Conservation (phyloP, 495 filamentous ascomycete species). For the Filosporella fistucella region DNA sequence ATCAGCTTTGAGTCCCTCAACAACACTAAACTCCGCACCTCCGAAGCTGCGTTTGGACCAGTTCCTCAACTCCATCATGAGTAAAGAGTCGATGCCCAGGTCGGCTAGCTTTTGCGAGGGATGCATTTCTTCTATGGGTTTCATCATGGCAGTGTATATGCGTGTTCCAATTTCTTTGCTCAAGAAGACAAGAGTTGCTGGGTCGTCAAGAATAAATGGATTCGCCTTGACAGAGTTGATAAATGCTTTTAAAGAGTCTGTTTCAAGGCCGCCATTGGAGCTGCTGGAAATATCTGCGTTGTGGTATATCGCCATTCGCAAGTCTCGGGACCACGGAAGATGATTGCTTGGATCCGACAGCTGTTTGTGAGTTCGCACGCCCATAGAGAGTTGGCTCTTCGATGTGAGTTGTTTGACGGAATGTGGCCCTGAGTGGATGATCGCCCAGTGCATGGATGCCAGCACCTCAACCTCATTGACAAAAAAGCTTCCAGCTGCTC, state of each 20-base stretch:
- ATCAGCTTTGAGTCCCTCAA: constrained; percentile 23
- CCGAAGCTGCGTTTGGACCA: constrained; percentile 42
- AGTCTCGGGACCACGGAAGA: constrained; percentile 22
- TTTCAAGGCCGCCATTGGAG: background rate
- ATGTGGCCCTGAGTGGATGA: too few species aligned
- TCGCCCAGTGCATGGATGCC: too few species aligned
- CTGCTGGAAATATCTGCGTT: constrained; percentile 8
- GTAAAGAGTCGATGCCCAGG: constrained; percentile 50
- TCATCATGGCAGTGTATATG: constrained; percentile 33
- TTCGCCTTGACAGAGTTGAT: constrained; percentile 10
- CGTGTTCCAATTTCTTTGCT: constrained; percentile 28
- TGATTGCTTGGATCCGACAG: constrained; percentile 17
- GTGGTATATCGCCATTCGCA: constrained; percentile 26
- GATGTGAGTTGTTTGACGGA: too few species aligned
- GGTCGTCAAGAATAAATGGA: constrained; percentile 13
- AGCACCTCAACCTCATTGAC: too few species aligned
- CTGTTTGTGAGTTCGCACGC: constrained; percentile 14
- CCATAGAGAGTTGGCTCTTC: constrained; percentile 7
- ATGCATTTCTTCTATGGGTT: constrained; percentile 37
- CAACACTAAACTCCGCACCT: constrained; percentile 38
- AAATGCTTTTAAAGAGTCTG: constrained; percentile 22
- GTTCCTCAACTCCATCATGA: constrained; percentile 52
- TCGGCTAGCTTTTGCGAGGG: constrained; percentile 27
- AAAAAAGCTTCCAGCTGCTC: too few species aligned
- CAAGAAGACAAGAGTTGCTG: constrained; percentile 13